Base-by-base conservation (phyloP, 164 flowering plant species). In the Tetrastigma voinierianum region DNA sequence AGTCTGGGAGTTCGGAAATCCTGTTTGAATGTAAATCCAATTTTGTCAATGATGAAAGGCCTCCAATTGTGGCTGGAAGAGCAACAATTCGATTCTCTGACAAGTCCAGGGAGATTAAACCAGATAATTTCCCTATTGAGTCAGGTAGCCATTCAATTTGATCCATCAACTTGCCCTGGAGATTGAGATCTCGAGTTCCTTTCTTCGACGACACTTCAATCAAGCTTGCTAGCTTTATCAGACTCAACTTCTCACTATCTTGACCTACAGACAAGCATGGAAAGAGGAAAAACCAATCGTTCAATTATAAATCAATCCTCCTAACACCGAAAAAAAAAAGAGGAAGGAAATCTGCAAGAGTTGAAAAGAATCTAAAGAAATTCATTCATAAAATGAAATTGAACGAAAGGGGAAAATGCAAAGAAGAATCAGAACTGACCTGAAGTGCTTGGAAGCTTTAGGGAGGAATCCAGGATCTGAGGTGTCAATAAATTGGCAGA, bases 71-170 rank as follows among this genome's bases (percentile, higher is more conserved):
- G n/a, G 47, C 45, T 0, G 98, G 95, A 25, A 93, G 75, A 16
- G 77, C 74, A 47, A 76, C 55, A 64, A 90, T 78, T 40, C 80
- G 77, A 68, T 93, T 93, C 67, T 93, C 90, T 15, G 98, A 93
- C 61, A 90, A 77, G 77, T 93, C 87, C 10, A 93, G 78, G 54
- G 83, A 66, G 40, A 75, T 62, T 77, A 93, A 77, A 64, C 83
- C 61, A 0, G 93, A 80, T 25, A 93, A 64, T 82, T 89, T 93
- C 62, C 90, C 92, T 13, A 93, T 75, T 1, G 98, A 87, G 44
- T 89, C 98, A 17, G 98, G 98, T 9, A 93, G 73, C 91, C 90
- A 88, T 16, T 86, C 90, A 40, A 90, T 61, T 62, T 85, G 84
- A 64, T 87, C 93, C 74, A 80, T 70, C 76, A 93, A 76, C 75